phyloP scores from a whole-genome alignment of 1,139 yeast genomes.

The Citeromyces hawaiiensis region DNA sequence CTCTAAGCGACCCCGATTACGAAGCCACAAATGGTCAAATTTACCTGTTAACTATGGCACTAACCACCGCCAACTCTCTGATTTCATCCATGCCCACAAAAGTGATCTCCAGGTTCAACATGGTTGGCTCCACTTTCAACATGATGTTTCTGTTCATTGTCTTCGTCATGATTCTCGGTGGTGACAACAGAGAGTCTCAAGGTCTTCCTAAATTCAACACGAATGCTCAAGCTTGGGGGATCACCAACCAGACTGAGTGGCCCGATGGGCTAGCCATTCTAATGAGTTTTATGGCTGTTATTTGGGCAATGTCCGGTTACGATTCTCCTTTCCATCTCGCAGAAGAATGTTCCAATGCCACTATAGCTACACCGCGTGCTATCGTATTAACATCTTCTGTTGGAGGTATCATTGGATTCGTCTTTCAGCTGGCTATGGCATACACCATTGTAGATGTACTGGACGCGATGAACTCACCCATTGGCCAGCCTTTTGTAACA shows the following conservation, averaged over 20 bases:
- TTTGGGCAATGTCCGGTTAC: slow-evolving; percentile 71
- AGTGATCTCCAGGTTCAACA: slow-evolving; percentile 42
- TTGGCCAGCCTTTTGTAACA: slow-evolving; percentile 58
- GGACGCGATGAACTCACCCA: slow-evolving; percentile 34
- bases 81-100: slow-evolving; percentile 38
- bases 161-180: slow-evolving; percentile 45
- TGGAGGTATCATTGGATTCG: slow-evolving; percentile 52
- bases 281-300: slow-evolving; percentile 49
- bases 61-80: slow-evolving; percentile 35
- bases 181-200: slow-evolving; percentile 25
- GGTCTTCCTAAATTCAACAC: slow-evolving; percentile 34
- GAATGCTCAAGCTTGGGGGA: slow-evolving; percentile 40
- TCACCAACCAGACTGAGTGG: slow-evolving; percentile 52
- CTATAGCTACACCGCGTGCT: slow-evolving; percentile 45
- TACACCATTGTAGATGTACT: slow-evolving; percentile 45
- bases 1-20: slow-evolving; percentile 20
- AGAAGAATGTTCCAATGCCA: slow-evolving; percentile 59
- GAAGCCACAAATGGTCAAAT: slow-evolving; percentile 34
- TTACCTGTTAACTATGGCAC: slow-evolving; percentile 35
- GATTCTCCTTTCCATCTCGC: slow-evolving; percentile 66
- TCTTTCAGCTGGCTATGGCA: slow-evolving; percentile 52
- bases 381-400: slow-evolving; percentile 48
- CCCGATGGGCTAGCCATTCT: slow-evolving; percentile 52
- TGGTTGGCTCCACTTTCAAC: slow-evolving; percentile 37
- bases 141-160: slow-evolving; percentile 38